Base-by-base conservation (phyloP, 805 yeast genomes). In the Ogataea zsoltii region DNA sequence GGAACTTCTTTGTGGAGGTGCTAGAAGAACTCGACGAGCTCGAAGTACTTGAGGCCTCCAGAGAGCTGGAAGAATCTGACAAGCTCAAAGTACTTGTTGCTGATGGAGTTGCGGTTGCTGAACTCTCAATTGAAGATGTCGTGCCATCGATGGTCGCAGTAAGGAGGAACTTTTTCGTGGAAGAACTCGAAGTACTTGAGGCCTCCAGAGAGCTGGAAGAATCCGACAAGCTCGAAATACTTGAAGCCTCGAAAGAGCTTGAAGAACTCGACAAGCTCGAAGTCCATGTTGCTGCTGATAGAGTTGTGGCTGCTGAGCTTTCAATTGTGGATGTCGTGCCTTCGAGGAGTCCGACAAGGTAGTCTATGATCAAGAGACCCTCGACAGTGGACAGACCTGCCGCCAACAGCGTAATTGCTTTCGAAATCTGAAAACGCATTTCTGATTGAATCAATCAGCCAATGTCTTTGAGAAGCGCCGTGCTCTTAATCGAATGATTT, bases 121-220 rank as follows among this genome's bases (percentile, higher is more conserved):
- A 7, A 7, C 7, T 12, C 14, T 13, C 38, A 6, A 28, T 19
- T 7, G 13, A 14, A 5, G 21, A 7, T n/a, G 11, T 12, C 18
- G 26, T n/a, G 7, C 38, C 38, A 21, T 13, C 38, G n/a, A 38
- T 34, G 29, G 61, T 63, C 62, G 48, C 58, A 61, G 39, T 49
- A 58, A 4, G 50, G 48, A 7, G 66, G 60, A 31, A 3, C 66
- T 58, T 35, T 62, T 55, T 15, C 49, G 46, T 28, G 61, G 53
- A 39, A 63, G 28, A 11, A 25, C 33, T 42, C 15, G 15, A 7
- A 25, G 28, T 7, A 25, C 28, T 25, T 7, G 28, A 25, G 28
- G 28, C 11, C 28, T 25, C 10, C 7, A 10, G 16, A 12, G 34
- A 31, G 10, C 17, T 31, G 14, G 34, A 31, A 4, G 7, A 7